phyloP scores from a whole-genome alignment of 192 early-diverging fungal species.

The Umbelopsis sp. region DNA sequence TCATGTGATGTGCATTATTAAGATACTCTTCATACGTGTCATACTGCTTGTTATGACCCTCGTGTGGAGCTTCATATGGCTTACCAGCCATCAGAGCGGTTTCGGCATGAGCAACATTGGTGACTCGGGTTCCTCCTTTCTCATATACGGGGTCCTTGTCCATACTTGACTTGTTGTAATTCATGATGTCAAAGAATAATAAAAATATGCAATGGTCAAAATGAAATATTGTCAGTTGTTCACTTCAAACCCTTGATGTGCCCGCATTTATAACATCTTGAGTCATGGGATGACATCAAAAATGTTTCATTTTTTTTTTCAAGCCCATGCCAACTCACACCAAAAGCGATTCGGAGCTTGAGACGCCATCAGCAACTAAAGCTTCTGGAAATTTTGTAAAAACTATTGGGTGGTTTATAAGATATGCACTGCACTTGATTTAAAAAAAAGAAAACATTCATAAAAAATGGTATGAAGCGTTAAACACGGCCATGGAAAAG shows the following conservation, averaged over 20 bases:
- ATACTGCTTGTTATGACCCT: conserved; percentile 28
- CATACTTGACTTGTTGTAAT: not conserved
- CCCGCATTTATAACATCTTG: not conserved
- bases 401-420: too few species aligned
- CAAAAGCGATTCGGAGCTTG: not conserved
- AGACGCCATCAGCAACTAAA: too few species aligned
- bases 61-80: conserved; percentile 13
- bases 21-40: conserved; percentile 3
- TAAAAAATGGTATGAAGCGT: not conserved
- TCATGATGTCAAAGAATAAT: not conserved
- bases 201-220: not conserved
- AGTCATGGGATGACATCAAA: conserved; percentile 7
- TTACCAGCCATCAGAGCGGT: conserved; percentile 22
- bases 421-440: too few species aligned
- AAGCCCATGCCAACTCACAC: not conserved
- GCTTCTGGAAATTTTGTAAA: too few species aligned
- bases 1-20: conserved; percentile 6
- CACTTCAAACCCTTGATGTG: too few species aligned
- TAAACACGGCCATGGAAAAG: conserved; percentile 18
- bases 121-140: not conserved
- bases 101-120: conserved; percentile 22
- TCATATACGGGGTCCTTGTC: not conserved
- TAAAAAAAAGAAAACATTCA: not conserved
- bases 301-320: not conserved
- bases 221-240: not conserved